Base-by-base conservation (phyloP, 1,139 yeast genomes). In the Blastobotrys illinoisensis region DNA sequence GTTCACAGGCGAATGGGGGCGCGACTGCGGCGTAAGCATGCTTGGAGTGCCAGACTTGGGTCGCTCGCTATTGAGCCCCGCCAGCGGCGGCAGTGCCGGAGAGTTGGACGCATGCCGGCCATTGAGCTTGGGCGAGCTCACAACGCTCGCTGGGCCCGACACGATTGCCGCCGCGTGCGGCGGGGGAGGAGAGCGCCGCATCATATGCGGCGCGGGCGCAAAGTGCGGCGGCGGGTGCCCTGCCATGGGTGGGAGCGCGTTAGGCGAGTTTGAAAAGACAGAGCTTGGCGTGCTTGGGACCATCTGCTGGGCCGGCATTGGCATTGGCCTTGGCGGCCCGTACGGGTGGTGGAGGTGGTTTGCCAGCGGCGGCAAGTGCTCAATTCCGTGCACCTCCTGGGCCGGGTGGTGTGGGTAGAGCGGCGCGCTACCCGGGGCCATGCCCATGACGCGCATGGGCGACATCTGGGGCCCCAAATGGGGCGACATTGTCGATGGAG, bases 11-110 rank as follows among this genome's bases (percentile, higher is more conserved):
- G 66, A 60, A 28, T 62, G 64, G 1, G 68, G 69, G 23, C 67
- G 57, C 5, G 67, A 64, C 54, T 60, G 68, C 3, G 68, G 67
- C 11, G 67, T 64, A 55, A 64, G 53, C 26, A 64, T 65, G 48
- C 62, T 65, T 2, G 62, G 59, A 5, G 57, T 20, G 20, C 44
- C 23, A 36, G 58, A 20, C 44, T 55, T 48, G 52, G 52, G 56
- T 18, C 56, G 23, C 47, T 21, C 51, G 26, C 46, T 50, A 50
- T 40, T 58, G 44, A 44, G 57, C 23, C 51, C 49, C 52, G 49
- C 53, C 43, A 51, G 50, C 23, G 54, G 51, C 13, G 55, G 61
- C 52, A 51, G 53, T 45, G 52, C 36, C 32, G 55, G 55, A 5
- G 32, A 26, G 11, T 26, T 26, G 9, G 55, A 52, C 21, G 49